Conservation (phyloP, 306 rosid genomes). For the Cucurbita moschata region DNA sequence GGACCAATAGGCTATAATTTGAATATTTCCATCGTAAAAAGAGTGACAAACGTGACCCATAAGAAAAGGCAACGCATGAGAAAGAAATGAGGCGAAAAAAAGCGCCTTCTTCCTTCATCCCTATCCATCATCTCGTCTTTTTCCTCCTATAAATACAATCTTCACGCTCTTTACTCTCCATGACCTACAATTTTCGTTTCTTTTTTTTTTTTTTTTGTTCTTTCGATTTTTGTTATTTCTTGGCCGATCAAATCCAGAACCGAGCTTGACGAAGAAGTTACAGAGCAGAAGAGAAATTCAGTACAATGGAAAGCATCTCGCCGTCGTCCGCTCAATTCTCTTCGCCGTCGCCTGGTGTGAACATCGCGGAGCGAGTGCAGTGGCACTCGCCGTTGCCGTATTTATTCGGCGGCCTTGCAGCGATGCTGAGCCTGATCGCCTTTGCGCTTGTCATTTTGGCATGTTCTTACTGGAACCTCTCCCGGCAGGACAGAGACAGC, state of each 20-base stretch:
- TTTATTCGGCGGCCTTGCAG: constrained; percentile 5
- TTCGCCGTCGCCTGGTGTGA: background rate
- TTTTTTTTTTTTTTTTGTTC: background rate
- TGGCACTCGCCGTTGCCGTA: constrained; percentile 10
- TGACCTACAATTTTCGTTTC: background rate
- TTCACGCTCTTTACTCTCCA: background rate
- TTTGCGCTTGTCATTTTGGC: constrained; percentile 2
- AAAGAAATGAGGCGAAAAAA: background rate
- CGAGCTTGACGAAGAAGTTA: background rate
- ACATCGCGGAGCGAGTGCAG: background rate
- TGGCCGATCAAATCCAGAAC: background rate
- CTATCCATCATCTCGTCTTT: background rate
- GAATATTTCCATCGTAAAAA: background rate
- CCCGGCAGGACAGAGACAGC: background rate
- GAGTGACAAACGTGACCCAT: constrained; percentile 4
- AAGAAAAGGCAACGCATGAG: background rate
- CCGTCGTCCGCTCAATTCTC: background rate
- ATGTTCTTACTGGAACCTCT: constrained; percentile 7
- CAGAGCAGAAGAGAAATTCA: background rate
- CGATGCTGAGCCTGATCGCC: constrained; percentile 3
- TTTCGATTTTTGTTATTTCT: too few species aligned
- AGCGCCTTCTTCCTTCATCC: background rate
- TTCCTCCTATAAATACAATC: background rate
- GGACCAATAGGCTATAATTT: too few species aligned
- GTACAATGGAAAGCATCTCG: background rate